Base-by-base conservation (phyloP, 225 moss, liverwort and hornwort genomes). In the Marchantia polymorpha region DNA sequence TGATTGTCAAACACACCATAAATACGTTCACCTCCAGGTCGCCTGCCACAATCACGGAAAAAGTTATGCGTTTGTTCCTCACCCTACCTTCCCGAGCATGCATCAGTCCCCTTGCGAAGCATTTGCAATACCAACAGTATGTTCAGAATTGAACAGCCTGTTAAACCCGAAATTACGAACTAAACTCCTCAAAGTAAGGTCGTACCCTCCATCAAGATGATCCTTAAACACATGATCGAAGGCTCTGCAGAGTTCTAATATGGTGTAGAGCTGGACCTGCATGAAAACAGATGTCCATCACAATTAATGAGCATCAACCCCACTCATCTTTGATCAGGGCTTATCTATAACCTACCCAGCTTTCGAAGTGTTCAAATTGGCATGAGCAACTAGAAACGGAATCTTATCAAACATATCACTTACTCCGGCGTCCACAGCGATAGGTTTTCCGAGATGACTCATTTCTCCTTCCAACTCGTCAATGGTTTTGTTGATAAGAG, bases 211-310 rank as follows among this genome's bases (percentile, higher is more conserved):
- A 60, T 94, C 94, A 58, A 94, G 77, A 80, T 94, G 94, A 46
- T 95, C 95, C 80, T 93, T 93, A 54, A 95, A 95, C 20, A 91
- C 89, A 19, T 92, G 93, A 82, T 95, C 94, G 70, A 94, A 92
- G 26, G 91, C 90, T 55, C 92, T 86, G 83, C 94, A 94, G 19
- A 93, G 90, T 83, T 95, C 95, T 31, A 95, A 70, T 61, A 95
- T 91, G 15, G 95, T 93, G 55, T 95, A 95, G 29, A 95, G 76
- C 77, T 92, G 93, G 49, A 93, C 95, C 92, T 92, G 92, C 88
- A 85, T 31, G 19, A 46, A 26, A 15, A 4, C 4, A 60, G 10
- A 60, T 16, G 19, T 50, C 10, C 49, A 39, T 39, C 39, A 39
- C 59, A 60, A 15, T 1, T 22, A 60, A 3, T 15, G 1, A 60